A percentile compares a stretch with the other conserved stretches of the same genome.
phyloP scores from a whole-genome alignment of 495 filamentous ascomycete genomes.

The Aspergillus coremiiformis region DNA sequence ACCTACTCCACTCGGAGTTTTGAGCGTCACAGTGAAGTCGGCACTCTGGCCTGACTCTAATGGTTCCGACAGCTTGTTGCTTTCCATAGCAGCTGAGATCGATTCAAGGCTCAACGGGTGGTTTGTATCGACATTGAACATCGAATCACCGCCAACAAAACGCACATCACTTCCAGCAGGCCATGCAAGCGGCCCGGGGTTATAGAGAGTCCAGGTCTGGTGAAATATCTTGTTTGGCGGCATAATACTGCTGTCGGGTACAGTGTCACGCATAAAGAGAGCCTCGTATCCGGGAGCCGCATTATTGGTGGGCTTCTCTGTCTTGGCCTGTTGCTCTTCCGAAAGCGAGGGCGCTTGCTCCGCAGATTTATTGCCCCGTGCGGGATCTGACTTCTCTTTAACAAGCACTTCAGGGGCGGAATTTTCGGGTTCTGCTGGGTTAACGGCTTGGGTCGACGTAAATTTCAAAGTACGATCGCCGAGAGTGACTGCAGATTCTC shows the following conservation, averaged over 20 bases:
- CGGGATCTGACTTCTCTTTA: conserved; percentile 42
- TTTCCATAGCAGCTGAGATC: conserved; percentile 67
- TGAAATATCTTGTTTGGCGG: conserved; percentile 64
- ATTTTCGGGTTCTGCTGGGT: conserved; percentile 42
- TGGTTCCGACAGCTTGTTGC: conserved; percentile 63
- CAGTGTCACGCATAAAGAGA: conserved; percentile 68
- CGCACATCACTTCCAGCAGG: conserved; percentile 84
- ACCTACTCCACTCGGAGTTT: conserved; percentile 64
- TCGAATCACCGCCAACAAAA: conserved; percentile 88
- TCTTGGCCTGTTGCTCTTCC: conserved; percentile 30
- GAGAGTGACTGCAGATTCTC: conserved; percentile 52
- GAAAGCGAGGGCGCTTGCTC: conserved; percentile 15
- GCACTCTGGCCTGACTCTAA: conserved; percentile 65
- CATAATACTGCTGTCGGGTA: conserved; percentile 69
- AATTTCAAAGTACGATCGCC: conserved; percentile 50
- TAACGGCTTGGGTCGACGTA: conserved; percentile 45
- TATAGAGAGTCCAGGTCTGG: conserved; percentile 88
- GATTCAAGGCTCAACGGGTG: conserved; percentile 68
- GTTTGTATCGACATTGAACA: conserved; percentile 76
- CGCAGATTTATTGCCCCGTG: conserved; percentile 50
- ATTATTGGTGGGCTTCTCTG: neutral
- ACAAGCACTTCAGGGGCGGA: conserved; percentile 64
- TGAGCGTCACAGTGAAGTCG: conserved; percentile 77
- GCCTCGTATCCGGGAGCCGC: conserved; percentile 48
- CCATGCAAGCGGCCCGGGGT: conserved; percentile 72